These are phyloP conservation scores for Heliosperma pusillum DNA, from an alignment of 148 eudicot species.

Conservation along the genomic window DNA sequence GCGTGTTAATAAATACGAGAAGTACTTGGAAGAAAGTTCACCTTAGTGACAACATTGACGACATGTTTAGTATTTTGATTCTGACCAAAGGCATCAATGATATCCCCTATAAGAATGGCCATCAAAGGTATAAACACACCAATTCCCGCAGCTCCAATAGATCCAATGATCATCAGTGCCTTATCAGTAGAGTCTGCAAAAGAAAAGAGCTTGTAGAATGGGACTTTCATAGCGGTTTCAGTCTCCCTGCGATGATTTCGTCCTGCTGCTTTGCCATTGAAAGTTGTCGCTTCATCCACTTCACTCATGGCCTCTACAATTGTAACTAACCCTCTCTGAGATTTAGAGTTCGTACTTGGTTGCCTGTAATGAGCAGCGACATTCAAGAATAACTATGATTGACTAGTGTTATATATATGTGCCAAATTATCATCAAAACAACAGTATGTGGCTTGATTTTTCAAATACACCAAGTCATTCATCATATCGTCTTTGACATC, in stretches of 20 bases:
- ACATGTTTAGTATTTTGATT: conserved; percentile 31
- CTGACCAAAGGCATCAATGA: conserved; percentile 60
- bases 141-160: conserved; percentile 54
- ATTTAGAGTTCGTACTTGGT: background rate
- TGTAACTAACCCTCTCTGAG: background rate
- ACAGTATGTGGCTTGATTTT: too few relatives aligned
- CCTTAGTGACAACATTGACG: conserved; percentile 46
- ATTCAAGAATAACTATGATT: conserved; percentile 1
- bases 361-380: background rate
- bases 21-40: conserved; percentile 7
- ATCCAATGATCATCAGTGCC: conserved; percentile 52
- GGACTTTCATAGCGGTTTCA: conserved; percentile 27
- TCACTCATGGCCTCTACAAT: background rate
- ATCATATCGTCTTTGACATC: too few relatives aligned
- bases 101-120: conserved; percentile 53
- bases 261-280: background rate
- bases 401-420: background rate
- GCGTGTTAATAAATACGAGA: background rate
- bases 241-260: background rate
- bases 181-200: conserved; percentile 61
- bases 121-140: conserved; percentile 57
- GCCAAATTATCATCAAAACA: conserved; percentile 1
- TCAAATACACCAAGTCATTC: too few relatives aligned
- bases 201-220: conserved; percentile 56
- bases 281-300: conserved; percentile 15